Base-by-base conservation (phyloP, 148 eudicot genomes). In the Fagopyrum homotropicum region DNA sequence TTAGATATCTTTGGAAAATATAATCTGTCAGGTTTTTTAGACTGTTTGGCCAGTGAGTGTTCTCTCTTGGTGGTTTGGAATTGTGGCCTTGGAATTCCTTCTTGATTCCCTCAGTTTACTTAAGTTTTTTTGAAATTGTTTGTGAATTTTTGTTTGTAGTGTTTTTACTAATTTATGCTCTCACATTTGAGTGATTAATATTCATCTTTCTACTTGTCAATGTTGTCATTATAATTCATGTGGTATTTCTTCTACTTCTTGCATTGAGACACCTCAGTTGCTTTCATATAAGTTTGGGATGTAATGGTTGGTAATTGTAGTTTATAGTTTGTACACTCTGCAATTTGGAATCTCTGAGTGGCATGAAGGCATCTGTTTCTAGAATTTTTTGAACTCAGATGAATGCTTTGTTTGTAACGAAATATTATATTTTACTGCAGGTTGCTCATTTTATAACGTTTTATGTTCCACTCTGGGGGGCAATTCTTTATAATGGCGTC, bases 401-500 rank as follows among this genome's bases (percentile, higher is more conserved):
- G 47, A 19, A 72, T 46, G 52, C 47, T 47, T 12, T 73, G 59
- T 35, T 43, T 59, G 35, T 35, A 40, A 45, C n/a, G 14, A 16
- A 63, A 45, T 19, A 71, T 61, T 5, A 72, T 22, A 5, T 29
- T n/a, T 71, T 75, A 45, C 56, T 84, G 80, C 89, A 94, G 98
- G 88, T 82, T 76, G 91, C 88, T 79, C 97, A 92, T 82, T 95
- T 92, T 76, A 82, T 84, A 72, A 95, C 99, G 78, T 95, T 95
- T 82, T 95, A 95, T 82, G 89, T 85, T 73, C 99, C 99, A 43
- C 88, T 95, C 17, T 95, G 98, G 98, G 97, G 97, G 78, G 99
- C 99, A 54, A 95, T 95, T 82, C 87, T 92, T 50, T 92, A 90
- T 88, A 95, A 95, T 76, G 96, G 94, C 46, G 75, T 90, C 76